Evolutionary conservation across 2,329 filamentous ascomycete genomes (phyloP), one percentile per base, ranked within the genome.

Genomic region (Elsinoe arachidis): DNA sequence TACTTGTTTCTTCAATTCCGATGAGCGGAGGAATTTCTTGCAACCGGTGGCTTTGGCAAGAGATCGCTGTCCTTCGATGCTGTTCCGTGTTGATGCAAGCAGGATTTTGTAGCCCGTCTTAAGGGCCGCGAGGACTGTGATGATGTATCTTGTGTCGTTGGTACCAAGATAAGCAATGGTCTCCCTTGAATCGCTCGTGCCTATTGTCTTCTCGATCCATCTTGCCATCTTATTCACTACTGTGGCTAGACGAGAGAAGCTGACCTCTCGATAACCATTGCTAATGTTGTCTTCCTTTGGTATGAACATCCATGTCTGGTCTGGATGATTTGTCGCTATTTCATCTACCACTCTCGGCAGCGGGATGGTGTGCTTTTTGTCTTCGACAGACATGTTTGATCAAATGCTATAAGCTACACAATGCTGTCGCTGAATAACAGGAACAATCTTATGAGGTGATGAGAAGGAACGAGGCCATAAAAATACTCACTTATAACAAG

Each of bases 21-120:
- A 38, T 12, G 53, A 44, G 17, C 59, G 54, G 9, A 61, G 17
- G 21, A 61, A 61, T 7, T 52, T 59, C 35, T 56, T 56, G 57
- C 59, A 59, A 11, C 57, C 21, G 1, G 59, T 61, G 12, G 34
- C 30, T 51, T 58, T 55, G 7, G 57, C 19, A 10, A 61, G 58
- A 4, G 54, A 55, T 21, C 46, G 53, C 37, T 61, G 59, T 12
- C 56, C 55, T 15, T 61, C 60, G n/a, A 57, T 46, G 23, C 47
- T 57, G 37, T 61, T 61, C 12, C 58, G 59, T 38, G 58, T 55
- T 17, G 58, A 60, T 12, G 56, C 41, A n/a, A 61, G 55, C 5
- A 61, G 44, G 30, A 61, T 59, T 55, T 63, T 65, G 41, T 65
- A 63, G 14, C 64, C 64, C 10, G 63, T 64, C 41, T 63, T 64